These are phyloP conservation scores for Umbelopsis ramanniana DNA, from an alignment of 192 early-diverging fungal genomes.

Conservation along the genomic window DNA sequence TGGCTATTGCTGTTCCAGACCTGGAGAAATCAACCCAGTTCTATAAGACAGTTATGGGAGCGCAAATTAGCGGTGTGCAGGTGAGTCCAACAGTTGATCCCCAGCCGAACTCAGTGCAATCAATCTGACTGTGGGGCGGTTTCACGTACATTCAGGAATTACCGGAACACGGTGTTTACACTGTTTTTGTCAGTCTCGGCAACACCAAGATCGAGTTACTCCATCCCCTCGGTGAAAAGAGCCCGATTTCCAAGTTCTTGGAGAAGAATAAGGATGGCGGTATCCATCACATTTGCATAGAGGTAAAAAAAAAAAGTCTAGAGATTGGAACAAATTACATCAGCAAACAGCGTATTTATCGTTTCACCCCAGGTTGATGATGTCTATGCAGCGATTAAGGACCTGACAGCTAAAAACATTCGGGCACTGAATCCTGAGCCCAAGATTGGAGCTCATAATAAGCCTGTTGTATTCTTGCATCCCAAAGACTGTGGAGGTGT, in stretches of 20 bases:
- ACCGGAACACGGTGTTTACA: conserved; percentile 86
- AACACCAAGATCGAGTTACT: conserved; percentile 89
- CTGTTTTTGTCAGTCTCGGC: conserved; percentile 83
- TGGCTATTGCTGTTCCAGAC: conserved; percentile 81
- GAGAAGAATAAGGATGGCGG: conserved; percentile 82
- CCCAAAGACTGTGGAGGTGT: conserved; percentile 86
- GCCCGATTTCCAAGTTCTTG: conserved; percentile 78
- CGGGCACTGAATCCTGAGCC: conserved; percentile 70
- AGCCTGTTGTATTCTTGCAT: conserved; percentile 21
- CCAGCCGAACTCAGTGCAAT: neutral
- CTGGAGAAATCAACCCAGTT: conserved; percentile 70
- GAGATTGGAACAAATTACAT: neutral
- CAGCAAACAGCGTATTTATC: neutral
- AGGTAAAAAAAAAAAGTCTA: conserved; percentile 43
- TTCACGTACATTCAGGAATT: conserved; percentile 46
- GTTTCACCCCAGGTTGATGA: conserved; percentile 56
- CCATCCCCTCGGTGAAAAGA: conserved; percentile 73
- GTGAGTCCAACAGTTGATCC: conserved; percentile 34
- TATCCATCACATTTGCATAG: conserved; percentile 85
- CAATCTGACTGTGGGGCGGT: neutral
- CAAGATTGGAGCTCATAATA: conserved; percentile 77
- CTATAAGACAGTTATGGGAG: conserved; percentile 74
- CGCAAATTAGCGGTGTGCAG: conserved; percentile 68
- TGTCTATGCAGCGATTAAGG: conserved; percentile 67
- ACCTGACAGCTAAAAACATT: conserved; percentile 65